phyloP scores from a whole-genome alignment of 768 basidiomycete genomes.

The Lactarius quietus region DNA sequence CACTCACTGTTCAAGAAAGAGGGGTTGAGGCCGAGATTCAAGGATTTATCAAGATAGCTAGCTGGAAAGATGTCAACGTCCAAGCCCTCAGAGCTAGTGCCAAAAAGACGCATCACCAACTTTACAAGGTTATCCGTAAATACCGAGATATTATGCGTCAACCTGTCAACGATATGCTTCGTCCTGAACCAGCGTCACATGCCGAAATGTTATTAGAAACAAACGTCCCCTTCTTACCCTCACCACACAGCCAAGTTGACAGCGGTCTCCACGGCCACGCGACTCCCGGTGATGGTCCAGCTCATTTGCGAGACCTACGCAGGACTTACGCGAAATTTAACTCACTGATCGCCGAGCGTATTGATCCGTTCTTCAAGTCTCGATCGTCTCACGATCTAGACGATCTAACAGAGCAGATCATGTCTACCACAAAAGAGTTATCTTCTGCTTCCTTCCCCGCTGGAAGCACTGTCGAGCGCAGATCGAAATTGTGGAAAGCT shows the following conservation, averaged over 20 bases:
- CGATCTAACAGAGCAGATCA: conserved; percentile 57
- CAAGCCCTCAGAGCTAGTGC: conserved; percentile 91
- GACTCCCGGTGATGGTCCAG: conserved; percentile 21
- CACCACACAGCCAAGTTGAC: not conserved
- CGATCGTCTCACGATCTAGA: conserved; percentile 46
- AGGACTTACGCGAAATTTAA: conserved; percentile 52
- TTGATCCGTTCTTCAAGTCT: conserved; percentile 43
- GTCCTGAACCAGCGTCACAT: conserved; percentile 1
- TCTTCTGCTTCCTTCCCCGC: conserved; percentile 43
- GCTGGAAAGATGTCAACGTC: conserved; percentile 97
- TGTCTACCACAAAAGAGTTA: conserved; percentile 57
- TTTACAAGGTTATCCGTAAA: conserved; percentile 88
- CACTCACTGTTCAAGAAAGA: conserved; percentile 54
- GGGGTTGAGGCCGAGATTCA: conserved; percentile 75
- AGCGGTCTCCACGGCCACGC: not conserved
- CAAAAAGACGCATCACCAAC: conserved; percentile 80
- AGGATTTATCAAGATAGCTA: conserved; percentile 89
- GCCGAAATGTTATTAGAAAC: not conserved
- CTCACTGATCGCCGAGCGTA: conserved; percentile 39
- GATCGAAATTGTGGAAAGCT: conserved; percentile 64
- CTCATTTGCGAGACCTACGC: conserved; percentile 47
- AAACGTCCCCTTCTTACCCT: not conserved
- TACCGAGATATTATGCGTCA: conserved; percentile 87
- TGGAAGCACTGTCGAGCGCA: conserved; percentile 45
- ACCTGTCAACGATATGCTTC: conserved; percentile 48